phyloP scores from a whole-genome alignment of 768 basidiomycete species.

The Boletales sp. region DNA sequence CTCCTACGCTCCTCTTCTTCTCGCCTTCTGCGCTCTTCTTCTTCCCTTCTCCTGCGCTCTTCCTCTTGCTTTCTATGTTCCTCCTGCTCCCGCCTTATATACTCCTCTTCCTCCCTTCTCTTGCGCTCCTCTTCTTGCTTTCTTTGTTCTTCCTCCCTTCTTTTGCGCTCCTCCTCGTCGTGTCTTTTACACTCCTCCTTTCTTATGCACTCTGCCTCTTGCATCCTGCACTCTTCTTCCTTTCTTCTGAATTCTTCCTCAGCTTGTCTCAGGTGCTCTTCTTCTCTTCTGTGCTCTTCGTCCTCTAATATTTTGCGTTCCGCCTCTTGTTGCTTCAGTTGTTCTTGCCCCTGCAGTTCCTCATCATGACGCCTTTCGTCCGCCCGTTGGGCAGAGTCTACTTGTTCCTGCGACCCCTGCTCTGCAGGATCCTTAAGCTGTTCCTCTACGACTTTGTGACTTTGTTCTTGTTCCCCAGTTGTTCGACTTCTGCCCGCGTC shows the following conservation, averaged over 20 bases:
- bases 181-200: no score
- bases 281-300: slow-evolving; percentile 42
- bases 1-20: slow-evolving; percentile 26
- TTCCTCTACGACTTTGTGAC: neutral
- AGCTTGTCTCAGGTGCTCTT: neutral
- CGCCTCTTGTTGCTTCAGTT: neutral
- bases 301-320: slow-evolving; percentile 32
- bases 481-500: neutral
- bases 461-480: slow-evolving; percentile 24
- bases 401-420: neutral
- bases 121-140: slow-evolving; percentile 20
- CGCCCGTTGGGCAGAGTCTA: neutral
- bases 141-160: slow-evolving; percentile 32
- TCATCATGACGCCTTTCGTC: slow-evolving; percentile 5
- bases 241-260: slow-evolving; percentile 5
- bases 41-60: slow-evolving; percentile 36
- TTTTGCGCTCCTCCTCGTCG: slow-evolving; percentile 9
- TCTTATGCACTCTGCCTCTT: slow-evolving; percentile 38
- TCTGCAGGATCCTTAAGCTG: neutral
- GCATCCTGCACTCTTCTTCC: slow-evolving; percentile 26
- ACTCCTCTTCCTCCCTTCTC: slow-evolving; percentile 10
- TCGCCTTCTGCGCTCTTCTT: slow-evolving; percentile 16
- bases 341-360: slow-evolving; percentile 1
- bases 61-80: slow-evolving; percentile 22
- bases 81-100: slow-evolving; percentile 23